Evolutionary conservation across 1,284 basidiomycete genomes (phyloP).

Genomic region (Rhodotorula sp.): DNA sequence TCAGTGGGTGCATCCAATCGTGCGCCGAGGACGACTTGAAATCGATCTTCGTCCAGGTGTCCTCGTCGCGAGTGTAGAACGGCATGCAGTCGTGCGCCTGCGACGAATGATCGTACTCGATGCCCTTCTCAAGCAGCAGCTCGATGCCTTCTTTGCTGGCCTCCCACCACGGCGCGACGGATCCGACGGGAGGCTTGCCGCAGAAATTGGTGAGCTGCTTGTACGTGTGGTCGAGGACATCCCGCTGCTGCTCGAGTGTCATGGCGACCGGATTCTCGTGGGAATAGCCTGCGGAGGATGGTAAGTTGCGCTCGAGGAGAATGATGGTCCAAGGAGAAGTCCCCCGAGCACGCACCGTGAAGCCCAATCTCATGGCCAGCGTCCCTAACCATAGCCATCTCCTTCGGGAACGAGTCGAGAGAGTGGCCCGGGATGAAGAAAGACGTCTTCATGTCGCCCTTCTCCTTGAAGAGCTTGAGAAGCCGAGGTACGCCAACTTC

Average conservation of each 20-base stretch:
- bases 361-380: slow-evolving; percentile 70
- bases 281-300: slow-evolving; percentile 57
- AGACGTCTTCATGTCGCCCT: slow-evolving; percentile 65
- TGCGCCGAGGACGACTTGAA: slow-evolving; percentile 58
- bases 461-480: slow-evolving; percentile 65
- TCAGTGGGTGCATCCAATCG: slow-evolving; percentile 73
- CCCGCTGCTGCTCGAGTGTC: slow-evolving; percentile 66
- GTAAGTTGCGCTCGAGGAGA: not conserved
- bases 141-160: slow-evolving; percentile 59
- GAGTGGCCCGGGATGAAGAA: slow-evolving; percentile 71
- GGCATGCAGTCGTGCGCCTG: slow-evolving; percentile 53
- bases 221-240: slow-evolving; percentile 68
- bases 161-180: slow-evolving; percentile 76
- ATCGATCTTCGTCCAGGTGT: slow-evolving; percentile 67
- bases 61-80: slow-evolving; percentile 56
- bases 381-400: slow-evolving; percentile 65
- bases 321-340: not conserved
- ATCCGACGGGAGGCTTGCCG: slow-evolving; percentile 62
- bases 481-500: slow-evolving; percentile 69
- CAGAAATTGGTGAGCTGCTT: slow-evolving; percentile 67
- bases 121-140: slow-evolving; percentile 69
- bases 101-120: slow-evolving; percentile 71
- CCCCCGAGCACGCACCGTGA: slow-evolving; percentile 54
- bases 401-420: slow-evolving; percentile 65
- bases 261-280: slow-evolving; percentile 69